These are phyloP conservation scores for Chlorella ohadii DNA, from an alignment of 139 green algal species.

Conservation along the genomic window DNA sequence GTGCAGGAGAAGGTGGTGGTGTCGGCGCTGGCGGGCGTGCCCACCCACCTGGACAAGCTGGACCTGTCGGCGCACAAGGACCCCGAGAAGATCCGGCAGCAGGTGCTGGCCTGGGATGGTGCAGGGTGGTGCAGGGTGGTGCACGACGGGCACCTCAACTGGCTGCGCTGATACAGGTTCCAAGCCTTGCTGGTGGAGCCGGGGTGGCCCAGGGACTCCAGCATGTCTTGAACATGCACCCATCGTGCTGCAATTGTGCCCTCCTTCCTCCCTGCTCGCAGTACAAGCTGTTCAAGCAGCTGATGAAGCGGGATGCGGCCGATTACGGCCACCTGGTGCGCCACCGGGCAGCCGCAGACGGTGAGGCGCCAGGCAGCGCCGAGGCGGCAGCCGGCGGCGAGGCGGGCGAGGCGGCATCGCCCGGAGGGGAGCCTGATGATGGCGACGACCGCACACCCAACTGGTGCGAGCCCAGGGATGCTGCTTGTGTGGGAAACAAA, in stretches of 20 bases:
- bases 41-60: conserved; percentile 27
- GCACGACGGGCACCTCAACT: too few species aligned
- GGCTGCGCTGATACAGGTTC: too few species aligned
- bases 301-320: conserved; percentile 57
- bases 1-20: conserved; percentile 22
- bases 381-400: neutral
- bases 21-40: neutral
- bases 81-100: conserved; percentile 19
- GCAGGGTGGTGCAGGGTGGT: too few species aligned
- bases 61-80: conserved; percentile 38
- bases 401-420: neutral
- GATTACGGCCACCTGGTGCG: conserved; percentile 49
- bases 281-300: conserved; percentile 52
- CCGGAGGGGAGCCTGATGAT: neutral
- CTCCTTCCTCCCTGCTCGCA: neutral
- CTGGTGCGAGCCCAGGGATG: too few species aligned
- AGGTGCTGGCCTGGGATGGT: conserved; percentile 9
- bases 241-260: too few species aligned
- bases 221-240: too few species aligned
- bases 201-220: too few species aligned
- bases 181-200: too few species aligned
- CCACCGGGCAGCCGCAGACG: neutral
- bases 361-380: neutral
- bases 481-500: too few species aligned
- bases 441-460: conserved; percentile 16